These are phyloP conservation scores for Phytophthora nicotianae DNA, from an alignment of 352 stramenopile species.

Conservation along the genomic window DNA sequence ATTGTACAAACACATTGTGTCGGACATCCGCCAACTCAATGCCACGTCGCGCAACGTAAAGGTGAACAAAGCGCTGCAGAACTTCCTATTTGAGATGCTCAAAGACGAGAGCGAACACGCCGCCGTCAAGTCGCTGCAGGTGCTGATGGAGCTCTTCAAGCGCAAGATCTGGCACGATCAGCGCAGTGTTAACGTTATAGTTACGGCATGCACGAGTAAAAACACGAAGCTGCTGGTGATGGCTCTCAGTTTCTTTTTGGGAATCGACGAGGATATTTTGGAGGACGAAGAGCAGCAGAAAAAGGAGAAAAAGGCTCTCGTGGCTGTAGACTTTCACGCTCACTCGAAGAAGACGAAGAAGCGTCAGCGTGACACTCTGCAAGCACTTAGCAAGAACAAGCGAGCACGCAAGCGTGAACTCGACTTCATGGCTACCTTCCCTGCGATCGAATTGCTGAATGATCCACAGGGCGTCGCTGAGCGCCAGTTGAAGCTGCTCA, in stretches of 20 bases:
- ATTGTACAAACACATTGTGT: conserved; percentile 96
- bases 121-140: conserved; percentile 91
- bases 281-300: conserved; percentile 95
- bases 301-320: conserved; percentile 80
- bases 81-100: conserved; percentile 96
- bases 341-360: conserved; percentile 98
- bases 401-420: conserved; percentile 80
- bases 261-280: conserved; percentile 97
- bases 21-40: conserved; percentile 91
- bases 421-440: conserved; percentile 89
- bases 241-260: conserved; percentile 98
- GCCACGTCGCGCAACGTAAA: conserved; percentile 94
- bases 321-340: conserved; percentile 93
- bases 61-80: conserved; percentile 95
- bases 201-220: conserved; percentile 88
- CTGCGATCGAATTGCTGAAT: conserved; percentile 97
- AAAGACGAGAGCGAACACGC: conserved; percentile 87
- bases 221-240: conserved; percentile 90
- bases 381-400: conserved; percentile 92
- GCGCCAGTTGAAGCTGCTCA: conserved; percentile 92
- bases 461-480: conserved; percentile 96
- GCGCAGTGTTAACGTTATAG: conserved; percentile 97
- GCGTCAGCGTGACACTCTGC: conserved; percentile 82
- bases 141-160: conserved; percentile 97
- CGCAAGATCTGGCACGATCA: conserved; percentile 97